Conservation (phyloP, 768 basidiomycete species). For the Galerina sulciceps region DNA sequence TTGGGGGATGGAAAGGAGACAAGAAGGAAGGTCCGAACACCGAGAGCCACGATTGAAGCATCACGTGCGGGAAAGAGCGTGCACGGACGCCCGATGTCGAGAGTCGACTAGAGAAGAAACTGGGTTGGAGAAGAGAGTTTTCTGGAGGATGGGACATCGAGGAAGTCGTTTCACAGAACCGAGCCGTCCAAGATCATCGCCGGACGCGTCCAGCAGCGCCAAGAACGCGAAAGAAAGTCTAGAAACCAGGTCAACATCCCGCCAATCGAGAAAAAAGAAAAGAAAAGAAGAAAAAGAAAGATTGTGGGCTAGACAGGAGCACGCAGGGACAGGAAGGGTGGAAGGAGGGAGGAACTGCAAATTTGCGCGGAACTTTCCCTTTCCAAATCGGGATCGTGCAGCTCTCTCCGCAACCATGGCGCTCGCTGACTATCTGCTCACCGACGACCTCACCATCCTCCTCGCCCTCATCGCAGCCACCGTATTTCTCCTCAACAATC, state of each 20-base stretch:
- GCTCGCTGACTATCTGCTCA: conserved; percentile 57
- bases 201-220: too few species aligned
- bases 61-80: conserved; percentile 28
- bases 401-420: background rate
- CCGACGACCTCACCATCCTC: conserved; percentile 81
- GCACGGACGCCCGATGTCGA: conserved; percentile 12
- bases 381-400: background rate
- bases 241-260: background rate
- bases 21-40: conserved; percentile 26
- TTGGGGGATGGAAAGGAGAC: conserved; percentile 18
- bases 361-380: conserved; percentile 1
- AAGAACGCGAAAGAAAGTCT: background rate
- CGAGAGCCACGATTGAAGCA: conserved; percentile 15
- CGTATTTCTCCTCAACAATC: conserved; percentile 74
- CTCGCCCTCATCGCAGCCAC: conserved; percentile 77
- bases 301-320: too few species aligned
- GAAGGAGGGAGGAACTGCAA: background rate
- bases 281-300: background rate
- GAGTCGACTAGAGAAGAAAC: too few species aligned
- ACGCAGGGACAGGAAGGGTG: background rate
- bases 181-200: too few species aligned
- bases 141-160: too few species aligned
- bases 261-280: background rate
- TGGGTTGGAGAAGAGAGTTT: too few species aligned
- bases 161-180: too few species aligned